Evolutionary conservation across 2,329 filamentous ascomycete genomes (phyloP).

Genomic region (Paracoccidioides lutzii): DNA sequence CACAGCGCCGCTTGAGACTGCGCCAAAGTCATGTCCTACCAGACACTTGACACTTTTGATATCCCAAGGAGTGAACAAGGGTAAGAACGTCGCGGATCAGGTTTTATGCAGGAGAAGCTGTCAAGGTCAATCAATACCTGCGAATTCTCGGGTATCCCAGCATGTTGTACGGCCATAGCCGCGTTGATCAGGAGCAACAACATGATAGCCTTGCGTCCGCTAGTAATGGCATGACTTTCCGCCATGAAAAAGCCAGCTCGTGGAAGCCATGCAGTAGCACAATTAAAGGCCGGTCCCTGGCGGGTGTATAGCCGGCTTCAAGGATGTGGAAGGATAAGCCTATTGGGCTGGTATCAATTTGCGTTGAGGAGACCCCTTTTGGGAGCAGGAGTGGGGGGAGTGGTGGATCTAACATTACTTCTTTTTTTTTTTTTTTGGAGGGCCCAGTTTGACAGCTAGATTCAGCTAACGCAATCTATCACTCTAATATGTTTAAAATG

Average conservation of each 20-base stretch:
- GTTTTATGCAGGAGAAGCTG: slow-evolving; percentile 43
- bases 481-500: neutral
- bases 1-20: slow-evolving; percentile 45
- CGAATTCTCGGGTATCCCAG: slow-evolving; percentile 41
- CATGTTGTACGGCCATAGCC: slow-evolving; percentile 55
- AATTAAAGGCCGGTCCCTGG: slow-evolving; percentile 39
- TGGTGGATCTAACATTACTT: slow-evolving; percentile 10
- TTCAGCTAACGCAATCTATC: neutral
- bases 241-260: slow-evolving; percentile 58
- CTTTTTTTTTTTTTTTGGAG: neutral
- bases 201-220: slow-evolving; percentile 48
- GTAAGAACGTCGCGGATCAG: slow-evolving; percentile 51
- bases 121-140: slow-evolving; percentile 45
- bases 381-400: slow-evolving; percentile 43
- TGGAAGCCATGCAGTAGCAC: slow-evolving; percentile 55
- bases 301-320: slow-evolving; percentile 36
- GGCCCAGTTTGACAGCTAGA: neutral
- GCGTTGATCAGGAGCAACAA: slow-evolving; percentile 54
- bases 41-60: slow-evolving; percentile 44
- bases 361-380: slow-evolving; percentile 41
- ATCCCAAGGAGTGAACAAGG: slow-evolving; percentile 49
- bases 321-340: slow-evolving; percentile 51
- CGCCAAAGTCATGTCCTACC: slow-evolving; percentile 56
- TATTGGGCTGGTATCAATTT: slow-evolving; percentile 42
- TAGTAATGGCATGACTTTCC: slow-evolving; percentile 48